Base-by-base conservation (phyloP, 106 monocot genomes). In the Phalaenopsis aphrodite region DNA sequence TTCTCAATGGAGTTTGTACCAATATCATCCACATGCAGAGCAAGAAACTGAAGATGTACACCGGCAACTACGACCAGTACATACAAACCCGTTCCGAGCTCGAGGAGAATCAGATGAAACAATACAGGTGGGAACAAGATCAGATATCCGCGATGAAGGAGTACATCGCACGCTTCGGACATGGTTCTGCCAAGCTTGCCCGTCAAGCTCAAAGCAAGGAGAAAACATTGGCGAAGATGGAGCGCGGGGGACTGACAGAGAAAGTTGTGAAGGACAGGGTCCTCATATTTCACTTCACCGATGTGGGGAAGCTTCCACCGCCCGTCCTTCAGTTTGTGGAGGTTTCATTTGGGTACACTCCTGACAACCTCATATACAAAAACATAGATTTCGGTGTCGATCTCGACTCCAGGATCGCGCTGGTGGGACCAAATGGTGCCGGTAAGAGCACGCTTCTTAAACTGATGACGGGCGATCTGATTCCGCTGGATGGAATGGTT, bases 11-110 rank as follows among this genome's bases (percentile, higher is more conserved):
- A 0, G 91, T 99, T 3, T 99, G 99, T 75, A 99, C 99, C 10
- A 99, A 99, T 61, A 99, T 93, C 74, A 99, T 99, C 84, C 99
- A 99, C 83, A 99, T 99, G 99, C 99, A 99, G 81, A 95, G 9
- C 91, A 95, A 90, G 88, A 95, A 86, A 69, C 84, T 99, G 0
- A 99, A 95, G 82, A 23, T 91, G 5, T 99, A 95, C 82, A 91
- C 89, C 16, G 99, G 99, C 3, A 99, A 99, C 84, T 99, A 86
- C 42, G 99, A 99, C 55, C 95, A 95, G 67, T 99, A 99, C 72
- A 81, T 88, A 1, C 99, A 99, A 78, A 99, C 99, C 1, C 85
- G 99, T 14, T 21, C 91, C 2, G 99, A 99, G 77, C 84, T 99
- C 3, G 99, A 99, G 81, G 99, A 99, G 79, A 99, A 99, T 46